These are phyloP conservation scores for Pichia nanzhaoensis DNA, from an alignment of 805 yeast species.

Conservation along the genomic window DNA sequence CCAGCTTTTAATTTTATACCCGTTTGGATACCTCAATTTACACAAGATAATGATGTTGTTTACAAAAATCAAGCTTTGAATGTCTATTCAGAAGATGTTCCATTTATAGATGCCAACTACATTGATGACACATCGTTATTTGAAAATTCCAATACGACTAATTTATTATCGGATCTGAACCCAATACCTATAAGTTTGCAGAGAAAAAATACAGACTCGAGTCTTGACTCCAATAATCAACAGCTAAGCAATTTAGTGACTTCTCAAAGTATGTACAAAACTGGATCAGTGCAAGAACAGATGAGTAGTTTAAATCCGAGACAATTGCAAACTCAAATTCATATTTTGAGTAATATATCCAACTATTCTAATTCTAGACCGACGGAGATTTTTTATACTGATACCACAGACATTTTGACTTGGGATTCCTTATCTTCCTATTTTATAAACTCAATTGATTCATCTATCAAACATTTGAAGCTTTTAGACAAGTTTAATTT, in stretches of 20 bases:
- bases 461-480: constrained; percentile 44
- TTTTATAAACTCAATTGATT: constrained; percentile 41
- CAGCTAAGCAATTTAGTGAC: neutral
- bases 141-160: constrained; percentile 24
- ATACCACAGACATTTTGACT: constrained; percentile 48
- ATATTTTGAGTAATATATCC: constrained; percentile 3
- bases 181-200: constrained; percentile 22
- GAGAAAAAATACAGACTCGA: neutral
- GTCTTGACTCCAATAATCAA: neutral
- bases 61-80: constrained; percentile 57
- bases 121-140: constrained; percentile 30
- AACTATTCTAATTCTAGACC: constrained; percentile 2
- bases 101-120: constrained; percentile 38
- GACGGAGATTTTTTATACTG: constrained; percentile 40
- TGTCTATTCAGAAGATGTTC: constrained; percentile 52
- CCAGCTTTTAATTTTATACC: constrained; percentile 31
- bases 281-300: neutral
- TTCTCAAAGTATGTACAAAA: too few species aligned
- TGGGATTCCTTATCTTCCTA: constrained; percentile 54
- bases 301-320: neutral
- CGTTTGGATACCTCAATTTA: constrained; percentile 58
- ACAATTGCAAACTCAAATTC: neutral
- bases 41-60: constrained; percentile 46
- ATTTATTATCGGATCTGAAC: constrained; percentile 19
- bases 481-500: constrained; percentile 47